These are phyloP conservation scores for Phytophthora macrochlamydospora DNA, from an alignment of 352 stramenopile species.

Conservation along the genomic window DNA sequence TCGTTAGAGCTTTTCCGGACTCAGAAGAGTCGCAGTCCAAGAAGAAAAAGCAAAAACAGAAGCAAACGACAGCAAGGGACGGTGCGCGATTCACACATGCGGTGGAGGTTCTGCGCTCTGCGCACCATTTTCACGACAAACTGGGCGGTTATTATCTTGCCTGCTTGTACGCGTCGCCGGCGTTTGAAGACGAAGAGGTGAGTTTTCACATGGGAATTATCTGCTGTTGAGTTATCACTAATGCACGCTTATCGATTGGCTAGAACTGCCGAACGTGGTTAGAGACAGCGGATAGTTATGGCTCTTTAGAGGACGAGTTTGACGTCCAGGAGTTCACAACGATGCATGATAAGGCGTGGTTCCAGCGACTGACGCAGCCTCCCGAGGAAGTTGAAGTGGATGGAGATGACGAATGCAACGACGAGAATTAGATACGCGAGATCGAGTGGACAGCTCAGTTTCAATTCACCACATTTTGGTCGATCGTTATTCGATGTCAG, in stretches of 20 bases:
- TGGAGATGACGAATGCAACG: slow-evolving; percentile 12
- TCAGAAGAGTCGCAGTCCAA: not conserved
- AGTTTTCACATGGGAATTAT: not conserved
- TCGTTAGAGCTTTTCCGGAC: slow-evolving; percentile 36
- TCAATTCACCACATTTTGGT: not conserved
- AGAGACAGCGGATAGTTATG: slow-evolving; percentile 82
- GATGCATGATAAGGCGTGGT: slow-evolving; percentile 64
- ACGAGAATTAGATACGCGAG: slow-evolving; percentile 2
- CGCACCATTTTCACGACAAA: slow-evolving; percentile 86
- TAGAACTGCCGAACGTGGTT: slow-evolving; percentile 77
- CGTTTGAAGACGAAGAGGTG: slow-evolving; percentile 67
- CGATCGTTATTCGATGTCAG: not conserved
- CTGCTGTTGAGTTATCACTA: not conserved
- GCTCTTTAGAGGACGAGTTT: slow-evolving; percentile 78
- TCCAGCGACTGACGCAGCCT: slow-evolving; percentile 56
- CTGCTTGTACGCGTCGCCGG: slow-evolving; percentile 58
- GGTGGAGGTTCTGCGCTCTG: slow-evolving; percentile 65
- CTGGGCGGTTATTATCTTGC: slow-evolving; percentile 80
- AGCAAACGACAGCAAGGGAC: slow-evolving; percentile 13
- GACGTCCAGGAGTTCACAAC: slow-evolving; percentile 57
- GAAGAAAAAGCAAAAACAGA: slow-evolving; percentile 30
- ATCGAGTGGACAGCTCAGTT: not conserved
- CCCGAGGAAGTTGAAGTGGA: slow-evolving; percentile 38
- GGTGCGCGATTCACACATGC: slow-evolving; percentile 46
- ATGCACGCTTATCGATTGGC: not conserved